phyloP scores from a whole-genome alignment of 2,329 filamentous ascomycete species.

The Chaetomiaceae sp. region DNA sequence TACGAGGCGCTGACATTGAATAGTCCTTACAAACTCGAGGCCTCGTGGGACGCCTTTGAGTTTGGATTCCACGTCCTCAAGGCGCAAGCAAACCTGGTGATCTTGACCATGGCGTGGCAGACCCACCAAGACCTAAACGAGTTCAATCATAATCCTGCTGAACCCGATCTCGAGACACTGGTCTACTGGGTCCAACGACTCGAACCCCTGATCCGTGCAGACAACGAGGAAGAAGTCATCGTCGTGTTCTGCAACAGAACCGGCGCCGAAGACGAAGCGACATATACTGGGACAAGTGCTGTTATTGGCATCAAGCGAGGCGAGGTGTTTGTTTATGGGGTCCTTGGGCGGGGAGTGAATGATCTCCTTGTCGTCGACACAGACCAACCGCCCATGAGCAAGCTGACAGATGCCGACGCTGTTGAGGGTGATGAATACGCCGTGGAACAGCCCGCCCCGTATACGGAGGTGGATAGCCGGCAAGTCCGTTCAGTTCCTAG shows the following conservation, averaged over 20 bases:
- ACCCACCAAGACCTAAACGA: slow-evolving; percentile 49
- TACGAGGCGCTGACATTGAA: slow-evolving; percentile 18
- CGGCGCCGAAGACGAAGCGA: slow-evolving; percentile 60
- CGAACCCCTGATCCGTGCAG: slow-evolving; percentile 56
- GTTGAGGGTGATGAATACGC: slow-evolving; percentile 10
- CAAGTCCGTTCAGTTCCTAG: neutral
- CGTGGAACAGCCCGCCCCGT: neutral
- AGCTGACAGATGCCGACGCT: slow-evolving; percentile 37
- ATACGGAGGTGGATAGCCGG: neutral
- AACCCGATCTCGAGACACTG: slow-evolving; percentile 68
- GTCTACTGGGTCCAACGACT: slow-evolving; percentile 72
- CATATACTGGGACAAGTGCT: slow-evolving; percentile 70
- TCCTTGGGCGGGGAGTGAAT: slow-evolving; percentile 67
- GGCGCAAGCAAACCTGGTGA: slow-evolving; percentile 55
- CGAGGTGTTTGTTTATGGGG: slow-evolving; percentile 63
- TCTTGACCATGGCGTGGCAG: slow-evolving; percentile 76
- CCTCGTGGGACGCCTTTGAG: slow-evolving; percentile 46
- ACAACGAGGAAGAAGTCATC: slow-evolving; percentile 55
- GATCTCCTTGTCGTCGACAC: slow-evolving; percentile 67
- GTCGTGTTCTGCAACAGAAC: slow-evolving; percentile 68
- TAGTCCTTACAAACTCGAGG: slow-evolving; percentile 49
- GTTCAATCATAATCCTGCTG: slow-evolving; percentile 46
- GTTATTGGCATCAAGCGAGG: slow-evolving; percentile 64
- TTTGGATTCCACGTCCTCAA: slow-evolving; percentile 56
- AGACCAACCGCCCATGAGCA: slow-evolving; percentile 39